A percentile compares a stretch with the other conserved stretches of the same genome.
Evolutionary conservation across 2,329 filamentous ascomycete species (phyloP).

Genomic region (Fusarium cicatricum): DNA sequence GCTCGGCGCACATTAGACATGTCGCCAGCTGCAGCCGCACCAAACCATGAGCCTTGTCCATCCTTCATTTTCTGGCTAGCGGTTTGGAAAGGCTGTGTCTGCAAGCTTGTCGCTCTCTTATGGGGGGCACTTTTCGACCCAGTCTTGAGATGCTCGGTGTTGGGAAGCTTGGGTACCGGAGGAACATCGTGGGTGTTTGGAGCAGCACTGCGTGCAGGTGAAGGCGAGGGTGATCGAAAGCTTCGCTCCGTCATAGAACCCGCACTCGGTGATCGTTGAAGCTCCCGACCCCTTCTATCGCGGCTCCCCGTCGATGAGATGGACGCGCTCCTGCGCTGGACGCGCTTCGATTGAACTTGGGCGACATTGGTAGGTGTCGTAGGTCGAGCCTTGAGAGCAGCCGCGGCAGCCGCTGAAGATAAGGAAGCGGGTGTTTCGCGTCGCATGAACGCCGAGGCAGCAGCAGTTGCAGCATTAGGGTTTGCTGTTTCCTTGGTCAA

Average conservation of each 20-base stretch:
- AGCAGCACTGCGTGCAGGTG: conserved; percentile 59
- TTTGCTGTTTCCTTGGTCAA: conserved; percentile 70
- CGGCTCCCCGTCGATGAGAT: conserved; percentile 70
- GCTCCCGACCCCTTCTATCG: conserved; percentile 52
- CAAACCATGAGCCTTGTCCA: conserved; percentile 59
- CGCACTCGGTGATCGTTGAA: conserved; percentile 74
- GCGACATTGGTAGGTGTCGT: conserved; percentile 81
- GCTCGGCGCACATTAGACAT: conserved; percentile 55
- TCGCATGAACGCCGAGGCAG: conserved; percentile 80
- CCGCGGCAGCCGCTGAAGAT: conserved; percentile 85
- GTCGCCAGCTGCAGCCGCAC: conserved; percentile 54
- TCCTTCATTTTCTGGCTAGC: conserved; percentile 61
- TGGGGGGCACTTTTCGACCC: conserved; percentile 44
- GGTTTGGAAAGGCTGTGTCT: conserved; percentile 59
- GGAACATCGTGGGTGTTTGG: conserved; percentile 62
- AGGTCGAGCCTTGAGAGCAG: conserved; percentile 81
- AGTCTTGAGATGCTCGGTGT: conserved; percentile 47
- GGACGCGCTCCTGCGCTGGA: conserved; percentile 75
- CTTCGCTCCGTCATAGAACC: conserved; percentile 90
- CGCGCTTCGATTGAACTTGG: conserved; percentile 88
- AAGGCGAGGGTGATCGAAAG: conserved; percentile 82
- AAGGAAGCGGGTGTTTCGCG: conserved; percentile 70
- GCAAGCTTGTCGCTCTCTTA: conserved; percentile 53
- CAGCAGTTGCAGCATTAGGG: conserved; percentile 80
- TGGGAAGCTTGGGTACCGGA: conserved; percentile 78